A percentile compares a stretch with the other conserved stretches of the same genome.
Conservation (phyloP, 331 rosid species). For the Rosa hybrid region DNA sequence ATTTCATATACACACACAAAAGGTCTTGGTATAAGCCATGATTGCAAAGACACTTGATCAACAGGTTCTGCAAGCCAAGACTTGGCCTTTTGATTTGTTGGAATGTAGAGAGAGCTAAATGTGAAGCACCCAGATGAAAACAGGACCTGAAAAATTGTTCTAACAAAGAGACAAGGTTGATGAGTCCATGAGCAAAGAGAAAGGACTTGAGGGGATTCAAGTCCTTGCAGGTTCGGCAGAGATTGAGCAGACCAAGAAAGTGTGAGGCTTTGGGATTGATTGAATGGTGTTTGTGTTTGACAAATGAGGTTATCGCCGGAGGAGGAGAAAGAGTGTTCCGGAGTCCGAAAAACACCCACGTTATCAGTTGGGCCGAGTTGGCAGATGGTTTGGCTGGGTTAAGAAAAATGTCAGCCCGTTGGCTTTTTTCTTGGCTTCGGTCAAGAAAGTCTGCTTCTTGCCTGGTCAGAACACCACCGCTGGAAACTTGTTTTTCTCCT, state of each 20-base stretch:
- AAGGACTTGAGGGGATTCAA: conserved; percentile 28
- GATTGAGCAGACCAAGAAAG: conserved; percentile 26
- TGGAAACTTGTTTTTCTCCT: no score
- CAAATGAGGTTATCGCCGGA: conserved; percentile 1
- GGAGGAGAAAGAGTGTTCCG: not conserved
- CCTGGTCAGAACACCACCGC: no score
- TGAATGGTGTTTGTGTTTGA: conserved; percentile 14
- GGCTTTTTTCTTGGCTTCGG: no score
- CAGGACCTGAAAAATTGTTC: conserved; percentile 29
- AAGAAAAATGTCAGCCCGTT: no score
- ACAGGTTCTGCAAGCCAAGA: conserved; percentile 30
- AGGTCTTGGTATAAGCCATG: conserved; percentile 30
- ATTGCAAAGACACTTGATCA: conserved; percentile 31
- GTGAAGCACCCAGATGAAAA: conserved; percentile 32
- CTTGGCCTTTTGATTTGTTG: conserved; percentile 27
- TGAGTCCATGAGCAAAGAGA: conserved; percentile 25
- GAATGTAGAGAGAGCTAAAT: conserved; percentile 28
- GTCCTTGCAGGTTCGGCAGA: conserved; percentile 14
- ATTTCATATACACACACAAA: conserved; percentile 10
- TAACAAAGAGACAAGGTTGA: not conserved
- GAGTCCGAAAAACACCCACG: conserved; percentile 12
- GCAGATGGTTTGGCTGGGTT: no score
- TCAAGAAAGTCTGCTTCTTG: no score
- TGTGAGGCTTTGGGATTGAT: conserved; percentile 2
- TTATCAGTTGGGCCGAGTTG: no score